Evolutionary conservation across 2,329 filamentous ascomycete genomes (phyloP).

Genomic region (Aspergillus tamarii): DNA sequence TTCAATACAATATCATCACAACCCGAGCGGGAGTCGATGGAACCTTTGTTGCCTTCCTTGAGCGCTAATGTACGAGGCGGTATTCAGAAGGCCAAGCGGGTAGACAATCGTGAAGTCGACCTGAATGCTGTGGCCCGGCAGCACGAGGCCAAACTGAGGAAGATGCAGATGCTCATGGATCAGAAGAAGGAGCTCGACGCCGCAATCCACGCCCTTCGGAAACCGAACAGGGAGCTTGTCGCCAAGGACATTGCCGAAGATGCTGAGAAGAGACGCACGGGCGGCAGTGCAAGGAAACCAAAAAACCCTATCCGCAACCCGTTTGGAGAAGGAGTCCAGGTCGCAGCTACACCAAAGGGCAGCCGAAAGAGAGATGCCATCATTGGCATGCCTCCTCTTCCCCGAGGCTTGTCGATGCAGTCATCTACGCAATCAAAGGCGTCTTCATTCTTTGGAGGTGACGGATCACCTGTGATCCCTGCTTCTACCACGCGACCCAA

Average conservation of each 20-base stretch:
- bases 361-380: conserved; percentile 38
- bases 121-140: conserved; percentile 48
- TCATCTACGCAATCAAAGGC: conserved; percentile 34
- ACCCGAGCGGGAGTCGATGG: conserved; percentile 46
- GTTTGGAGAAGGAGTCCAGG: conserved; percentile 49
- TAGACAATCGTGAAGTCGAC: conserved; percentile 54
- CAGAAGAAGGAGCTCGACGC: conserved; percentile 53
- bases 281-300: conserved; percentile 40
- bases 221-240: conserved; percentile 51
- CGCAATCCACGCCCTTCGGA: conserved; percentile 51
- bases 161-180: conserved; percentile 48
- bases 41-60: conserved; percentile 41
- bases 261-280: conserved; percentile 39
- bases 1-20: conserved; percentile 48
- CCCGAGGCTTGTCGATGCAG: conserved; percentile 27
- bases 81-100: conserved; percentile 49
- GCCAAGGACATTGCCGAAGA: conserved; percentile 50
- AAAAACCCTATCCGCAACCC: conserved; percentile 48
- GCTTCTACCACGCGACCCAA: conserved; percentile 35
- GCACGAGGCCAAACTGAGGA: conserved; percentile 50
- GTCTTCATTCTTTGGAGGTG: conserved; percentile 8
- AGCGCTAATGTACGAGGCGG: conserved; percentile 45
- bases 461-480: conserved; percentile 26
- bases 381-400: conserved; percentile 31
- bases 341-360: conserved; percentile 52